phyloP scores from a whole-genome alignment of 371 early-diverging fungal species.

The Lichtheimia corymbifera region DNA sequence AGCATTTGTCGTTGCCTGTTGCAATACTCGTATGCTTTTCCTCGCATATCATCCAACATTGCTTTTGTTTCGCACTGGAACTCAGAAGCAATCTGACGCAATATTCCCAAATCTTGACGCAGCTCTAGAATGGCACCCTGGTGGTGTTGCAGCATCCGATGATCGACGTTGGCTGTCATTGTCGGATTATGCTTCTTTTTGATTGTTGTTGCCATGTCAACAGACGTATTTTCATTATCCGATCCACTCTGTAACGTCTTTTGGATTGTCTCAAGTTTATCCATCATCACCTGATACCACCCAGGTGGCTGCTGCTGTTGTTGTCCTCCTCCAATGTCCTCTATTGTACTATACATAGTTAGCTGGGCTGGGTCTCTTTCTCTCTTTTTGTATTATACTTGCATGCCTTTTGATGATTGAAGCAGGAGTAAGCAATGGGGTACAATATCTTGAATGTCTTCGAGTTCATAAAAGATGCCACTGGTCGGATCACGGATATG shows the following conservation, averaged over 20 bases:
- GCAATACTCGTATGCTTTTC: not conserved
- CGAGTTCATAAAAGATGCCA: slow-evolving; percentile 62
- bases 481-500: slow-evolving; percentile 57
- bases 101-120: slow-evolving; percentile 50
- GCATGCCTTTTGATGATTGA: not conserved
- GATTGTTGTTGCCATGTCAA: not conserved
- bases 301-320: not conserved
- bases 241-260: not conserved
- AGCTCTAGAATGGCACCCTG: slow-evolving; percentile 42
- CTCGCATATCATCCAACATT: slow-evolving; percentile 25
- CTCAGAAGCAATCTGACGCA: slow-evolving; percentile 52
- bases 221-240: not conserved
- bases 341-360: not conserved
- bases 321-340: not conserved
- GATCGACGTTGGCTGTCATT: slow-evolving; percentile 8
- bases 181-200: slow-evolving; percentile 1
- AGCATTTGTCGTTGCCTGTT: not conserved
- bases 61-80: slow-evolving; percentile 38
- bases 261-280: slow-evolving; percentile 3
- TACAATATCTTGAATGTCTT: slow-evolving; percentile 55
- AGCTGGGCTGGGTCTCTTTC: too few relatives aligned
- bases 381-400: not conserved
- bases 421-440: slow-evolving; percentile 15
- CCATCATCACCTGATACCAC: not conserved
- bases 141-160: slow-evolving; percentile 34